Evolutionary conservation across 495 filamentous ascomycete species (phyloP).

Genomic region (Penicillium daleae): DNA sequence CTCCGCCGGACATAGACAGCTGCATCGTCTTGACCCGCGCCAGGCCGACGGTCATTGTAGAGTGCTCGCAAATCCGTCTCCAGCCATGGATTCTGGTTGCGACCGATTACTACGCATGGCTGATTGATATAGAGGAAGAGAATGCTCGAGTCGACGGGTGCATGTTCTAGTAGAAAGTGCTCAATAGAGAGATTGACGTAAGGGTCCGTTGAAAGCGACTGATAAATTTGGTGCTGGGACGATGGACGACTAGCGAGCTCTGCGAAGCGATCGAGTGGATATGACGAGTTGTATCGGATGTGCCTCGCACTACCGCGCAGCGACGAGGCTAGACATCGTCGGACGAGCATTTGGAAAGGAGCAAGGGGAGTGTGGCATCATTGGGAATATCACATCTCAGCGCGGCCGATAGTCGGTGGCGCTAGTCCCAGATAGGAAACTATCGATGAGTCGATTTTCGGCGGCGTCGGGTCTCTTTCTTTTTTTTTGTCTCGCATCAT

Average conservation of each 20-base stretch:
- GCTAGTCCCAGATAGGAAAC: slow-evolving; percentile 39
- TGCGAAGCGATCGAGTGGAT: slow-evolving; percentile 42
- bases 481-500: slow-evolving; percentile 14
- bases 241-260: slow-evolving; percentile 45
- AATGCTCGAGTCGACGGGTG: slow-evolving; percentile 68
- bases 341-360: slow-evolving; percentile 27
- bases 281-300: slow-evolving; percentile 41
- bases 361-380: slow-evolving; percentile 16
- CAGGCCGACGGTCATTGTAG: slow-evolving; percentile 35
- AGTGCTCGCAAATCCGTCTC: slow-evolving; percentile 77
- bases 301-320: slow-evolving; percentile 15
- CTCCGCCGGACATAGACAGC: slow-evolving; percentile 76
- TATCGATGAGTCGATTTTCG: slow-evolving; percentile 33
- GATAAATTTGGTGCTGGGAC: slow-evolving; percentile 71
- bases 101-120: slow-evolving; percentile 85
- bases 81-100: slow-evolving; percentile 97
- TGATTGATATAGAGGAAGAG: slow-evolving; percentile 87
- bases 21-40: slow-evolving; percentile 28
- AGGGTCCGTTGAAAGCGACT: slow-evolving; percentile 74
- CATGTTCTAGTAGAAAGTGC: slow-evolving; percentile 79
- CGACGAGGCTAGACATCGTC: slow-evolving; percentile 18
- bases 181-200: slow-evolving; percentile 95
- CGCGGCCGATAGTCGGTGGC: slow-evolving; percentile 37
- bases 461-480: slow-evolving; percentile 12
- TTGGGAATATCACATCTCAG: slow-evolving; percentile 13